Conservation (phyloP, 2,329 filamentous ascomycete genomes). For the Lecanicillium sp. region DNA sequence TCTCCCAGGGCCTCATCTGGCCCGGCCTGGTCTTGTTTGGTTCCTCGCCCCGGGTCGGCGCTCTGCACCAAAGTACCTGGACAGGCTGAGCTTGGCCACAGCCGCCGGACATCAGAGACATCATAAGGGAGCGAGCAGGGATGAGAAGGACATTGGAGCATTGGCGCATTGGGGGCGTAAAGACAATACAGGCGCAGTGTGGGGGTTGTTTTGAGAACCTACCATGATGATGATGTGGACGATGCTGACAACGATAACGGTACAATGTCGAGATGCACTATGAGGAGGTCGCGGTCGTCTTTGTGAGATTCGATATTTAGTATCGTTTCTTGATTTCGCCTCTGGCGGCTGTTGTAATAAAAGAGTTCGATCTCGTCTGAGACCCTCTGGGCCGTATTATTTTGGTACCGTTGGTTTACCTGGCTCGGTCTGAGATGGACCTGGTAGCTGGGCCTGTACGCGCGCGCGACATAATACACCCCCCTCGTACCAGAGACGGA, state of each 20-base stretch:
- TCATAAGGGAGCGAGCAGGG: too few species aligned
- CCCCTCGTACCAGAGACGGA: too few species aligned
- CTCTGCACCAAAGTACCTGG: neutral
- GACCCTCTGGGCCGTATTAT: neutral
- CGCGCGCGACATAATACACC: slow-evolving; percentile 7
- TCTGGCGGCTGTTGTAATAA: slow-evolving; percentile 8
- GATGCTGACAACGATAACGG: too few species aligned
- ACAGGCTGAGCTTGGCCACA: neutral
- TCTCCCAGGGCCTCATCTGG: neutral
- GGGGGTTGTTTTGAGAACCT: neutral
- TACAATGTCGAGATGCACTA: too few species aligned
- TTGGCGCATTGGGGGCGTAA: neutral
- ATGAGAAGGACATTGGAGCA: neutral
- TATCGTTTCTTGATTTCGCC: slow-evolving; percentile 4
- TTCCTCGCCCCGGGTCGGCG: neutral
- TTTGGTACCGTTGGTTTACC: neutral
- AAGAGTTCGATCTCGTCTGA: neutral
- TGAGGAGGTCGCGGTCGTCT: too few species aligned
- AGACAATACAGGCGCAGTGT: neutral
- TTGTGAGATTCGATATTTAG: too few species aligned
- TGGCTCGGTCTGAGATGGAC: neutral
- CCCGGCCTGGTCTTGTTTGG: slow-evolving; percentile 8
- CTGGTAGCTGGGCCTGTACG: neutral
- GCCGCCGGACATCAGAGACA: neutral
- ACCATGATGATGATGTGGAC: slow-evolving; percentile 12